These are phyloP conservation scores for Coniella vitis DNA, from an alignment of 2,329 filamentous ascomycete species.

Conservation along the genomic window DNA sequence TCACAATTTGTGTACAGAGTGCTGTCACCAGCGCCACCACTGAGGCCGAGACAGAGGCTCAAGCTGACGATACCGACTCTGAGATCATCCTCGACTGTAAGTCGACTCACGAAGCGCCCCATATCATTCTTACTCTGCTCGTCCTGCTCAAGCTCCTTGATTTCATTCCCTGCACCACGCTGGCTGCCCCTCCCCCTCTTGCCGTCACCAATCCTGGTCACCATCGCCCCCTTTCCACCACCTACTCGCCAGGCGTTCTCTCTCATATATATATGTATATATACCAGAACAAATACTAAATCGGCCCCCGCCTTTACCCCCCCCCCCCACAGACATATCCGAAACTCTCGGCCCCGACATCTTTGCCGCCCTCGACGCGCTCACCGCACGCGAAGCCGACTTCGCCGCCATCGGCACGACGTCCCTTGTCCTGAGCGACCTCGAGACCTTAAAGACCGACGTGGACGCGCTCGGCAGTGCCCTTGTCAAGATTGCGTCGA, in stretches of 20 bases:
- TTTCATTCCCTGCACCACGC: no score
- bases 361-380: constrained; percentile 8
- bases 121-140: neutral
- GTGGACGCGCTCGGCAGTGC: constrained; percentile 7
- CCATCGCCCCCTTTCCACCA: no score
- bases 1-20: neutral
- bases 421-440: constrained; percentile 9
- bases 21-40: constrained; percentile 8
- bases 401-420: constrained; percentile 6
- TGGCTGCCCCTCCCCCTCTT: no score
- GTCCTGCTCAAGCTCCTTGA: neutral
- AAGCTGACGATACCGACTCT: constrained; percentile 10
- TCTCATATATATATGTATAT: no score
- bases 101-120: neutral
- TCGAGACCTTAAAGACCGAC: constrained; percentile 11
- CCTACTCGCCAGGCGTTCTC: neutral
- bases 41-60: constrained; percentile 4
- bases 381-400: constrained; percentile 7
- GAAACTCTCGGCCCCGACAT: constrained; percentile 10
- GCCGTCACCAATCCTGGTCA: no score
- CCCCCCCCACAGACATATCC: constrained; percentile 6
- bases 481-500: constrained; percentile 9
- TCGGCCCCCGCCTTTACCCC: no score
- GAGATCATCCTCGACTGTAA: constrained; percentile 6
- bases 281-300: no score